A percentile compares a stretch with the other conserved stretches of the same genome.
These are phyloP conservation scores for Fomitopsis pulvina DNA, from an alignment of 768 basidiomycete genomes.

Conservation along the genomic window DNA sequence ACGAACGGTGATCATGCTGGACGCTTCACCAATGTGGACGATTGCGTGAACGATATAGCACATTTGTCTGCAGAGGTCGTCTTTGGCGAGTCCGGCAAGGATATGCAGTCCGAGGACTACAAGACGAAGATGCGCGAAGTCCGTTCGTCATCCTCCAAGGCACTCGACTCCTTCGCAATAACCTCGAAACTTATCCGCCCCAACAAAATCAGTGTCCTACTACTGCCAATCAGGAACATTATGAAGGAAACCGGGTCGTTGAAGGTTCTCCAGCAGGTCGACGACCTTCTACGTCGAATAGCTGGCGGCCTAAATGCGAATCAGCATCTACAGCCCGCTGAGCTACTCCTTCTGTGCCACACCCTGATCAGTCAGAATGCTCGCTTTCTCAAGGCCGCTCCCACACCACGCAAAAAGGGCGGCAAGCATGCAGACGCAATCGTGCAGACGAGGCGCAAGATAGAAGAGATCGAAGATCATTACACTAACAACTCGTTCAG, in stretches of 20 bases:
- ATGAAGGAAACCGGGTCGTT: slow-evolving; percentile 80
- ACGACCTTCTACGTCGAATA: slow-evolving; percentile 82
- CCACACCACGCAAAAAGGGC: slow-evolving; percentile 25
- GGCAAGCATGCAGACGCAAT: slow-evolving; percentile 50
- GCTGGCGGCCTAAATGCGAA: slow-evolving; percentile 84
- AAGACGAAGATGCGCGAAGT: slow-evolving; percentile 95
- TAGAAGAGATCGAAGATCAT: slow-evolving; percentile 49
- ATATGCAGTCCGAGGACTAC: slow-evolving; percentile 84
- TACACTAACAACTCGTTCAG: slow-evolving; percentile 86
- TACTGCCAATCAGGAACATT: slow-evolving; percentile 74
- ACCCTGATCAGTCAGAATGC: slow-evolving; percentile 90
- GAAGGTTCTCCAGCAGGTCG: slow-evolving; percentile 77
- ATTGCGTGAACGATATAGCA: slow-evolving; percentile 71
- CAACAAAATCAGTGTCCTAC: slow-evolving; percentile 62
- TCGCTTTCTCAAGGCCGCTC: slow-evolving; percentile 66
- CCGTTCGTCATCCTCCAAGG: slow-evolving; percentile 71
- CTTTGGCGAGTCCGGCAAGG: slow-evolving; percentile 90
- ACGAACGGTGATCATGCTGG: slow-evolving; percentile 53
- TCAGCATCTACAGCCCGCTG: slow-evolving; percentile 55
- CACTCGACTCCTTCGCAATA: slow-evolving; percentile 80
- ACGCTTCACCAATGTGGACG: slow-evolving; percentile 61
- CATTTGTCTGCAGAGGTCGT: slow-evolving; percentile 84
- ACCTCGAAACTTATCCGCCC: slow-evolving; percentile 77
- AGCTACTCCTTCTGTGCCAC: slow-evolving; percentile 78
- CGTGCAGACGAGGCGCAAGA: slow-evolving; percentile 73